Conservation (phyloP, 306 rosid species). For the Benincasa hispida region DNA sequence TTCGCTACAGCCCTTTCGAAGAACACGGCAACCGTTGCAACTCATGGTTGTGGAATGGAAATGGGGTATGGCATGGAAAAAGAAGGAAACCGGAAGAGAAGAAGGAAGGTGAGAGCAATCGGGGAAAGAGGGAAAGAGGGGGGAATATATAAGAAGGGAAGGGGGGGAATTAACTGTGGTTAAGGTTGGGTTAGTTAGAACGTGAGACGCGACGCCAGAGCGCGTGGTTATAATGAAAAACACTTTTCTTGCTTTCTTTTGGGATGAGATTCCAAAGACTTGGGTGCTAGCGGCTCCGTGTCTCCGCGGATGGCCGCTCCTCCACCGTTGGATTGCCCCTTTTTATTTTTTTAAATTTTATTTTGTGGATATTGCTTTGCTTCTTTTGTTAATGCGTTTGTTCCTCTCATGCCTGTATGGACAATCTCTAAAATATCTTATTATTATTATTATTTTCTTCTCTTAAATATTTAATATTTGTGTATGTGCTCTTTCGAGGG, state of each 20-base stretch:
- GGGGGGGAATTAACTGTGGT: not conserved
- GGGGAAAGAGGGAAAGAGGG: not conserved
- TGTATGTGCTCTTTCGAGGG: too few species aligned
- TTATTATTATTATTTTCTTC: not conserved
- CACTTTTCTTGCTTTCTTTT: not conserved
- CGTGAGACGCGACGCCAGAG: not conserved
- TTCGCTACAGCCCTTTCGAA: conserved; percentile 95
- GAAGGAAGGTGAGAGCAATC: conserved; percentile 11
- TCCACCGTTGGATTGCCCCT: conserved; percentile 65
- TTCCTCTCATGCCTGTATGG: not conserved
- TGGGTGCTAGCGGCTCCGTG: conserved; percentile 99
- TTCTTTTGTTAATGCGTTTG: not conserved
- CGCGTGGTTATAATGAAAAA: not conserved
- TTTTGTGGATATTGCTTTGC: not conserved
- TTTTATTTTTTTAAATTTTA: not conserved
- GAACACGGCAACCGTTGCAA: conserved; percentile 97
- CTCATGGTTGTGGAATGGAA: conserved; percentile 33
- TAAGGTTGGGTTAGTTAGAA: not conserved
- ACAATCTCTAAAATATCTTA: not conserved
- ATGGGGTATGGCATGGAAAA: not conserved
- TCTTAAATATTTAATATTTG: too few species aligned
- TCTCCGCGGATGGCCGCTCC: conserved; percentile 92
- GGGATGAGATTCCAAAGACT: conserved; percentile 70
- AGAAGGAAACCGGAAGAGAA: not conserved
- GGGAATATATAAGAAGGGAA: conserved; percentile 13